Conservation (phyloP, 495 filamentous ascomycete genomes). For the Annulohypoxylon moriforme region DNA sequence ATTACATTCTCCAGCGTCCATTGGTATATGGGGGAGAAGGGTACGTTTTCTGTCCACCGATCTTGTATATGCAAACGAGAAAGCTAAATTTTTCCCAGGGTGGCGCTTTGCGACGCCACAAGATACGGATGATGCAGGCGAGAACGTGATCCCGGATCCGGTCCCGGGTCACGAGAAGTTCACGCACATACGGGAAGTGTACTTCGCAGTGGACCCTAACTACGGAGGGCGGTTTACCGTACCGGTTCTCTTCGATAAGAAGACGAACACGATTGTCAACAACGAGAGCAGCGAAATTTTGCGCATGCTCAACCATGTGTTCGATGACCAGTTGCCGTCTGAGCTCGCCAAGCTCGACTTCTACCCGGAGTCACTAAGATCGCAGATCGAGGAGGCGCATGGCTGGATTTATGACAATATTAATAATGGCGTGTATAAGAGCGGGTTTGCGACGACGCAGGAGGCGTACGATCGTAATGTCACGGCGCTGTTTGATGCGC, state of each 20-base stretch:
- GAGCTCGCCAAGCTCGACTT: constrained; percentile 67
- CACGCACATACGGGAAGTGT: constrained; percentile 71
- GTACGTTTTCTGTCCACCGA: constrained; percentile 28
- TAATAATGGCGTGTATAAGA: constrained; percentile 62
- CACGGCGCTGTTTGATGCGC: constrained; percentile 71
- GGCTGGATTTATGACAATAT: constrained; percentile 78
- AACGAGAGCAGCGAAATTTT: constrained; percentile 89
- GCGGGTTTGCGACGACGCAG: constrained; percentile 69
- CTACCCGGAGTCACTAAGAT: constrained; percentile 68
- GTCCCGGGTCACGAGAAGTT: constrained; percentile 70
- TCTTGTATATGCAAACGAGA: neutral
- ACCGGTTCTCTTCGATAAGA: constrained; percentile 80
- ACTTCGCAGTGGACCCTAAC: constrained; percentile 71
- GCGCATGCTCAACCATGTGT: constrained; percentile 72
- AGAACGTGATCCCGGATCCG: constrained; percentile 66
- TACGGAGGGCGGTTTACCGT: constrained; percentile 82
- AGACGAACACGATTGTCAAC: constrained; percentile 76
- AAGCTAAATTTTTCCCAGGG: constrained; percentile 57
- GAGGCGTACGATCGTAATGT: constrained; percentile 80
- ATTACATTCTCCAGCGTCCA: constrained; percentile 77
- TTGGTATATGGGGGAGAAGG: constrained; percentile 69
- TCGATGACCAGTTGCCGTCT: constrained; percentile 75
- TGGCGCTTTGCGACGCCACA: constrained; percentile 81
- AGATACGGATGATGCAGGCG: constrained; percentile 67
- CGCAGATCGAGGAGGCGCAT: constrained; percentile 78